Evolutionary conservation across 176 grass and related monocot species (phyloP).

Genomic region (Paspalum vaginatum): DNA sequence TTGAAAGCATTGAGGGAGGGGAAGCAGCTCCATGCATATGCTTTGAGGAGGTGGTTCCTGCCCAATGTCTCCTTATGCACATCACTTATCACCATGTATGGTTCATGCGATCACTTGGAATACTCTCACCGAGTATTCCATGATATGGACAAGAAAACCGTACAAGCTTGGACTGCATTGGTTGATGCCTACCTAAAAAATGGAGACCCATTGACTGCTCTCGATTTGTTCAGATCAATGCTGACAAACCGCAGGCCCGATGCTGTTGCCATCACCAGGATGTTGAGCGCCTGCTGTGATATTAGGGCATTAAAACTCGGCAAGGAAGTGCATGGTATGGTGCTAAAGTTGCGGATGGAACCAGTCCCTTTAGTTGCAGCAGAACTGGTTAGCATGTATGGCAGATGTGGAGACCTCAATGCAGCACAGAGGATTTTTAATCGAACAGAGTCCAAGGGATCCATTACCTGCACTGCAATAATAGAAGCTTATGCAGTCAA

Average conservation of each 20-base stretch:
- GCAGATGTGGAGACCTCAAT: slow-evolving; percentile 63
- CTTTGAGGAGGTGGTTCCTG: slow-evolving; percentile 81
- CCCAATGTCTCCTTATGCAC: slow-evolving; percentile 76
- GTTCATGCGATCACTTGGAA: slow-evolving; percentile 48
- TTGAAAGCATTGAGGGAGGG: slow-evolving; percentile 65
- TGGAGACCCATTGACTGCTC: slow-evolving; percentile 50
- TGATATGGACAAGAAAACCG: slow-evolving; percentile 71
- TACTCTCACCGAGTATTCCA: slow-evolving; percentile 72
- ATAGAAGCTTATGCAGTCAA: slow-evolving; percentile 72
- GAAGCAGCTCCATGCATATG: slow-evolving; percentile 78
- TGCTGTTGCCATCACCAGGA: slow-evolving; percentile 72
- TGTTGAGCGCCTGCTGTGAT: slow-evolving; percentile 63
- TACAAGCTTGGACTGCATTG: slow-evolving; percentile 82
- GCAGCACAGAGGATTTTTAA: slow-evolving; percentile 71
- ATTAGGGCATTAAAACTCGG: slow-evolving; percentile 51
- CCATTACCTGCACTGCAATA: slow-evolving; percentile 76
- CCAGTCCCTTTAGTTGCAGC: slow-evolving; percentile 63
- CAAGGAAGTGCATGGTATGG: slow-evolving; percentile 69
- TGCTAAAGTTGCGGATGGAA: slow-evolving; percentile 67
- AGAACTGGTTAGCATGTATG: slow-evolving; percentile 81
- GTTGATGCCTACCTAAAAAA: slow-evolving; percentile 88
- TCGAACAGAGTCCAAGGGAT: slow-evolving; percentile 38
- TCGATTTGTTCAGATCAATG: slow-evolving; percentile 82
- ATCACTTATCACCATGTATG: slow-evolving; percentile 81
- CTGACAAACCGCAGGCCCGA: slow-evolving; percentile 55